Base-by-base conservation (phyloP, 2,329 filamentous ascomycete species). In the Ilyonectria destructans region DNA sequence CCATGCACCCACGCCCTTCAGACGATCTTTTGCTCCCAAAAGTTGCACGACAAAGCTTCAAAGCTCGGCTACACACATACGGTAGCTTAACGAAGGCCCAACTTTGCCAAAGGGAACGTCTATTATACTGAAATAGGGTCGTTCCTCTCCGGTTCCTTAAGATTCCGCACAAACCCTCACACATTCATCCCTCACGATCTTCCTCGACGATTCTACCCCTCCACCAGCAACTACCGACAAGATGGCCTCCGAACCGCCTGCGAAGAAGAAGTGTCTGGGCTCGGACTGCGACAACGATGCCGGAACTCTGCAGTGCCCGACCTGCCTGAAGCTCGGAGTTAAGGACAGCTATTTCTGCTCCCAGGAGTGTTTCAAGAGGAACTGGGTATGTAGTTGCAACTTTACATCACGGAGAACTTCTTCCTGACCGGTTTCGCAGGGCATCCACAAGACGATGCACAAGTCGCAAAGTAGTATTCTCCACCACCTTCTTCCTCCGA, bases 351-450 rank as follows among this genome's bases (percentile, higher is more conserved):
- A 91, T 84, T 99, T 98, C 85, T 99, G 96, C 86, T 95, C 95
- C 31, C 96, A 99, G 82, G 96, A 98, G 76, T 99, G 96, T 86
- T 99, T 99, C 85, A 98, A 98, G 88, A 92, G 91, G 82, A 99
- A 95, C 86, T 99, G 96, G 96, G 96, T 98, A 90, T 76, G 89
- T 75, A 75, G 49, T 46, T 40, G 40, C 29, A 49, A 49, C 7
- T 58, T 33, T 17, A 21, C 35, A 52, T 48, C 17, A 73, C 75
- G 31, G 67, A 76, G 74, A 33, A 33, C 52, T 37, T 12, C 13
- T 19, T 59, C 23, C 62, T 74, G 55, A 74, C 63, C 51, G 40
- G 43, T 6, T 35, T 51, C 19, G 59, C 77, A 98, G 95, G 86
- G 85, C 81, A 90, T 91, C 69, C 96, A 98, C 85, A 98, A 98